phyloP scores from a whole-genome alignment of 257 asterid species.

The Solanum piurae region DNA sequence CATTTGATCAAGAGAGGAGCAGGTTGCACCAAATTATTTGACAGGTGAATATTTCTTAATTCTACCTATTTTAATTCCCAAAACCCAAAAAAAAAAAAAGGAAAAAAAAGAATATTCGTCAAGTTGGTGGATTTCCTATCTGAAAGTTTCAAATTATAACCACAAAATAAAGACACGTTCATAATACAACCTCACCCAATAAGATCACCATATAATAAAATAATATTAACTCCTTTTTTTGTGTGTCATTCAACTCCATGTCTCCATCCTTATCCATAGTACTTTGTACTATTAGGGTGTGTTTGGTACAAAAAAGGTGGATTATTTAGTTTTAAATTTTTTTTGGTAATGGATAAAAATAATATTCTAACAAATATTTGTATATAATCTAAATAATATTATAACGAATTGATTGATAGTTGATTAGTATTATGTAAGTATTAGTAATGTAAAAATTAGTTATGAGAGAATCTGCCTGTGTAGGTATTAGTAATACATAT shows the following conservation, averaged over 20 bases:
- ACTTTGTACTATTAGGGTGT: not conserved
- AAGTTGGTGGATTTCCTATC: not conserved
- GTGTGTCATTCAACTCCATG: not conserved
- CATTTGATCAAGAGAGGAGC: too few relatives aligned
- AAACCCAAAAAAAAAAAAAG: not conserved
- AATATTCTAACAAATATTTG: not conserved
- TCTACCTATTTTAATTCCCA: not conserved
- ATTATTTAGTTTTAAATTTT: too few relatives aligned
- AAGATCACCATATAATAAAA: not conserved
- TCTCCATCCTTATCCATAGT: not conserved
- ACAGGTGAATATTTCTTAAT: too few relatives aligned
- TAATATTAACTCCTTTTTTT: not conserved
- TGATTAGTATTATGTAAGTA: too few relatives aligned
- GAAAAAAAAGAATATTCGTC: not conserved
- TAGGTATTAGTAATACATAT: not conserved
- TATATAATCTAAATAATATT: not conserved
- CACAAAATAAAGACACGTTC: not conserved
- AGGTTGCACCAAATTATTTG: not conserved
- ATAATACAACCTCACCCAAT: not conserved
- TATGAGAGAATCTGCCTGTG: too few relatives aligned
- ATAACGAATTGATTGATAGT: accelerated
- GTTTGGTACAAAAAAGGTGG: not conserved
- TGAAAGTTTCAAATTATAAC: not conserved
- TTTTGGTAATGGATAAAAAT: not conserved
- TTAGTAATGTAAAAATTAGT: too few relatives aligned